phyloP scores from a whole-genome alignment of 75 land plant genomes.

The Gnetum montanum region DNA sequence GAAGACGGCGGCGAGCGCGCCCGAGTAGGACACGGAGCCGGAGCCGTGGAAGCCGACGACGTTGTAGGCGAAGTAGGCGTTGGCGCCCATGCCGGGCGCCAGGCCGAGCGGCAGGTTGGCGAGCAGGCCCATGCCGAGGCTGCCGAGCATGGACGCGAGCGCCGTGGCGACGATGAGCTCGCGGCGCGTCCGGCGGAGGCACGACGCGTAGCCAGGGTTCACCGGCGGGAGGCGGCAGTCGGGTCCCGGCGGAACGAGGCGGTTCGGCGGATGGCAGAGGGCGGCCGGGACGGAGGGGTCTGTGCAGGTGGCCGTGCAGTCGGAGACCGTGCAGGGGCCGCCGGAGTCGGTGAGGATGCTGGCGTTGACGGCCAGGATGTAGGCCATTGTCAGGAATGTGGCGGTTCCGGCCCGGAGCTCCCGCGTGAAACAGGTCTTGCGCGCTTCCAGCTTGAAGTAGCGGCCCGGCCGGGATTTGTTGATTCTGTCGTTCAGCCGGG shows the following conservation, averaged over 20 bases:
- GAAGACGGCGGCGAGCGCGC: conserved; percentile 68
- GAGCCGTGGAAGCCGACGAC: conserved; percentile 86
- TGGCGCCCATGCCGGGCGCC: conserved; percentile 82
- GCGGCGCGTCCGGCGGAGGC: conserved; percentile 33
- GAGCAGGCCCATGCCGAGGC: conserved; percentile 61
- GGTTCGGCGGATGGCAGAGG: conserved; percentile 11
- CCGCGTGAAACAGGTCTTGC: conserved; percentile 63
- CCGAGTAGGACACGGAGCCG: conserved; percentile 40
- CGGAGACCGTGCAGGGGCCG: conserved; percentile 58
- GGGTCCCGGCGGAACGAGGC: conserved; percentile 25
- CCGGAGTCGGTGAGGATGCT: conserved; percentile 89
- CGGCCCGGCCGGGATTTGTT: conserved; percentile 39
- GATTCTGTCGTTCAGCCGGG: conserved; percentile 40
- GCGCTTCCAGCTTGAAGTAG: conserved; percentile 75
- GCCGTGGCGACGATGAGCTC: conserved; percentile 79
- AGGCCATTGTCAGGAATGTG: conserved; percentile 98
- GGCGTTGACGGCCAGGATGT: conserved; percentile 91
- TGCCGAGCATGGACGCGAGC: conserved; percentile 59
- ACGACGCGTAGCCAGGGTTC: conserved; percentile 55
- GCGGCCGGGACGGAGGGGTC: conserved; percentile 6
- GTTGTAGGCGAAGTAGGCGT: conserved; percentile 80
- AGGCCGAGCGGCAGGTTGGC: conserved; percentile 73
- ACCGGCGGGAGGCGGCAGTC: conserved; percentile 63
- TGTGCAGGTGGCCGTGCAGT: conserved; percentile 38
- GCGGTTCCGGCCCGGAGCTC: conserved; percentile 85